Conservation (phyloP, 352 stramenopile genomes). For the Phytophthora palmivora region DNA sequence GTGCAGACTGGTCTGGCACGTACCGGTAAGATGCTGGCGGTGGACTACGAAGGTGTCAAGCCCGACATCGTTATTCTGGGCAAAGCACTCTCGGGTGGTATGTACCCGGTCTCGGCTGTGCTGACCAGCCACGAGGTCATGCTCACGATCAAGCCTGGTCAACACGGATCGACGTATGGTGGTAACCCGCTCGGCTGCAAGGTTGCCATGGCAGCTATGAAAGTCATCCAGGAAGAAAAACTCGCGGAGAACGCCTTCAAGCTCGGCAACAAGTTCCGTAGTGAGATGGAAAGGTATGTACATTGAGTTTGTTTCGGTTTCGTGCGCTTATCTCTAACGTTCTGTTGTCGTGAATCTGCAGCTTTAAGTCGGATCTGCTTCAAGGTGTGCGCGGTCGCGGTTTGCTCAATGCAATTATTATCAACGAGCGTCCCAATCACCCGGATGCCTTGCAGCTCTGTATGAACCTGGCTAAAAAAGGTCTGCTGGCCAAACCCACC, state of each 20-base stretch:
- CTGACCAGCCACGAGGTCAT: conserved; percentile 97
- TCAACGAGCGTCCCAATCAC: conserved; percentile 91
- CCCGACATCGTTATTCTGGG: conserved; percentile 98
- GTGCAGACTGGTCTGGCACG: conserved; percentile 97
- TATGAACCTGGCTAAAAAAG: conserved; percentile 94
- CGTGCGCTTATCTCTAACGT: conserved; percentile 17
- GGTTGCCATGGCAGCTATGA: conserved; percentile 96
- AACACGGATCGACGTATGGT: conserved; percentile 98
- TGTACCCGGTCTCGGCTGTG: conserved; percentile 98
- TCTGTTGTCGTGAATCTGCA: conserved; percentile 12
- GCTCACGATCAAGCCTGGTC: conserved; percentile 97
- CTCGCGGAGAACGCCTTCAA: conserved; percentile 94
- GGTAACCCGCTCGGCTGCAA: conserved; percentile 97
- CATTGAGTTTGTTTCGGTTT: not conserved
- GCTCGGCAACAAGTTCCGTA: conserved; percentile 94
- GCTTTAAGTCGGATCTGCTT: conserved; percentile 74
- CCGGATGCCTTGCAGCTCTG: conserved; percentile 95
- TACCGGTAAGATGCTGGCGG: conserved; percentile 96
- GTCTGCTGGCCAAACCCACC: conserved; percentile 98
- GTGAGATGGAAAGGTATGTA: conserved; percentile 84
- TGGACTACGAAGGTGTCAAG: conserved; percentile 96
- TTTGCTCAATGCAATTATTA: conserved; percentile 98
- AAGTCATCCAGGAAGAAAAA: conserved; percentile 95
- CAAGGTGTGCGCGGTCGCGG: conserved; percentile 94
- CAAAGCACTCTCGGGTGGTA: conserved; percentile 96